A percentile compares a stretch with the other conserved stretches of the same genome.
Conservation (phyloP, 2,329 filamentous ascomycete genomes). For the Sodiomyces alkalinus region DNA sequence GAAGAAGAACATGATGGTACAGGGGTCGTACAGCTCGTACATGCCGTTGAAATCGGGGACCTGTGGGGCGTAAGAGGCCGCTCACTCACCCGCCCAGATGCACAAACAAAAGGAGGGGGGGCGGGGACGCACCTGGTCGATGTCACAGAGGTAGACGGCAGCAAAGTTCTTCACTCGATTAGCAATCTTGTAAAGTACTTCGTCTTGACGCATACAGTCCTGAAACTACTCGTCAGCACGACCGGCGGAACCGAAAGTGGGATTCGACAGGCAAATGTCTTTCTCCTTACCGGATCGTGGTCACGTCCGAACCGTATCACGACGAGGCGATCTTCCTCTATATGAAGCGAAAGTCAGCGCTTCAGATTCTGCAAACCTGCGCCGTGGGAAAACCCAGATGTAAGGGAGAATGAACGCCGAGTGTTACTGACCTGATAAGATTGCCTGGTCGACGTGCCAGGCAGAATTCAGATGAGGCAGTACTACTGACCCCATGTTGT, state of each 20-base stretch:
- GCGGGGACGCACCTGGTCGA: too few species aligned
- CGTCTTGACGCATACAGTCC: constrained; percentile 65
- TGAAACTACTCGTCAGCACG: too few species aligned
- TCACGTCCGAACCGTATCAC: constrained; percentile 89
- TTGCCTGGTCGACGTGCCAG: constrained; percentile 63
- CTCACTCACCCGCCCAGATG: too few species aligned
- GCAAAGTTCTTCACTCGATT: constrained; percentile 89
- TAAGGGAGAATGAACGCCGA: constrained; percentile 21
- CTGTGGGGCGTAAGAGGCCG: too few species aligned
- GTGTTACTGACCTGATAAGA: constrained; percentile 3
- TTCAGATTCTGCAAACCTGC: too few species aligned
- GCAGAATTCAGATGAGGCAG: constrained; percentile 81
- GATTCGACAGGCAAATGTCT: too few species aligned
- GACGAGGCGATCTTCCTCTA: constrained; percentile 87
- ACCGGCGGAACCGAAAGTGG: too few species aligned
- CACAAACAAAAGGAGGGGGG: too few species aligned
- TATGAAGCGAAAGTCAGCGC: too few species aligned
- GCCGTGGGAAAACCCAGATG: too few species aligned
- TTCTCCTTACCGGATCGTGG: constrained; percentile 60
- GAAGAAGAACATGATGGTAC: constrained; percentile 95
- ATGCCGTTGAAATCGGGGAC: constrained; percentile 77
- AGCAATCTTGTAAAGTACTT: constrained; percentile 76
- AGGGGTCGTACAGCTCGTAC: constrained; percentile 63
- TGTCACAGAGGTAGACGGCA: constrained; percentile 59
- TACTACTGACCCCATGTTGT: constrained; percentile 62